Percentiles rank a stretch among this genome's conserved stretches.
Conservation (phyloP, 2,329 filamentous ascomycete genomes). For the Cercospora citrullina region DNA sequence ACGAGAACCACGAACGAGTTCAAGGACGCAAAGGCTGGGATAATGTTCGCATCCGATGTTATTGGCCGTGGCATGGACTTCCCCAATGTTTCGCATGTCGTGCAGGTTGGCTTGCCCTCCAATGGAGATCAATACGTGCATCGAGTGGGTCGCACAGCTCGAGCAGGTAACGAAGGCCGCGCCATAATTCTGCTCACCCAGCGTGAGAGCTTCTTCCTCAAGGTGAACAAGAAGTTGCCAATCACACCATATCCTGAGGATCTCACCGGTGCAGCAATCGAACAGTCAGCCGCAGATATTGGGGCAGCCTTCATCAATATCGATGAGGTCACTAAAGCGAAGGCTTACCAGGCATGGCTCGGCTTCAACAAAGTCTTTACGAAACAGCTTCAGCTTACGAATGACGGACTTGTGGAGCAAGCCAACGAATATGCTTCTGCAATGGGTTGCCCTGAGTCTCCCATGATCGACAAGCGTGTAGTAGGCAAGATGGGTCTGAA, state of each 20-base stretch:
- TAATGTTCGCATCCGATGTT: conserved; percentile 64
- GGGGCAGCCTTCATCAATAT: conserved; percentile 38
- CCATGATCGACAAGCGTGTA: conserved; percentile 47
- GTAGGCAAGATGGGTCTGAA: conserved; percentile 53
- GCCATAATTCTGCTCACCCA: conserved; percentile 56
- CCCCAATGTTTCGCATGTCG: conserved; percentile 88
- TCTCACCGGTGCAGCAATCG: conserved; percentile 40
- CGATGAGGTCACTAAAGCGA: conserved; percentile 45
- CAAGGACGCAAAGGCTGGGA: conserved; percentile 48
- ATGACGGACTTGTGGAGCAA: conserved; percentile 43
- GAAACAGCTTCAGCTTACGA: conserved; percentile 45
- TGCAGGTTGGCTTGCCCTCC: conserved; percentile 66
- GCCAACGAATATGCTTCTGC: conserved; percentile 48
- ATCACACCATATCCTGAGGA: conserved; percentile 52
- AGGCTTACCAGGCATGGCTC: conserved; percentile 51
- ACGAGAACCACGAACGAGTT: conserved; percentile 49
- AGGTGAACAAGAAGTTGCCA: conserved; percentile 51
- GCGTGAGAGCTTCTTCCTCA: conserved; percentile 55
- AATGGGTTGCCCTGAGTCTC: conserved; percentile 50
- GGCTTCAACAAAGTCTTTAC: conserved; percentile 50
- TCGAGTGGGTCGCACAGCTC: conserved; percentile 87
- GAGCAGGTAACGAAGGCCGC: conserved; percentile 71
- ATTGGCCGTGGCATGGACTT: conserved; percentile 97
- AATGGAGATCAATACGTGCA: conserved; percentile 73
- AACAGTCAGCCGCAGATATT: conserved; percentile 28